Evolutionary conservation across 495 filamentous ascomycete genomes (phyloP), one percentile per base, ranked within the genome.

Genomic region (Trichoderma orchidacearum): DNA sequence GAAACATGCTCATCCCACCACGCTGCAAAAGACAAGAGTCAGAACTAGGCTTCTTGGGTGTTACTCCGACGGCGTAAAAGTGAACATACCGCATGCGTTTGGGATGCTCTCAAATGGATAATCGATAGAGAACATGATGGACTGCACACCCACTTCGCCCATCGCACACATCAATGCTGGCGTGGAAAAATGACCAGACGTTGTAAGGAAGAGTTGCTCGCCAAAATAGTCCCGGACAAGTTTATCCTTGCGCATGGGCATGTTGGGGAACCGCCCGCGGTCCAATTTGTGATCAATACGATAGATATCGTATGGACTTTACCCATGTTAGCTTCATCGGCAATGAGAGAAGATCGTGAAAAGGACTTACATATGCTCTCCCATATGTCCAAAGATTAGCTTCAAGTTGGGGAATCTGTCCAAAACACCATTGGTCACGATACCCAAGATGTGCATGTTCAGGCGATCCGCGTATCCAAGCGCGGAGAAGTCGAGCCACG

Each of bases 321-420:
- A 5, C 7, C 8, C 12, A 11, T 3, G 54, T 30, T 25, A 41
- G 41, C 41, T 48, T 27, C 15, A 25, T 13, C 5, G 4, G 1
- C 8, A 45, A 18, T 29, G 0, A 21, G 18, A 50, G 12, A 23
- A 30, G 7, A 27, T 6, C 12, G n/a, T n/a, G n/a, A n/a, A 18
- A 9, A 31, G 8, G 6, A 59, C 61, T 59, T 38, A 60, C 61
- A 64, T 64, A 45, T 62, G 60, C 65, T 86, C 82, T 3, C 83
- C 83, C 63, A 84, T 72, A 62, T 86, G 83, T 0, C 82, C 82
- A 15, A 86, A 68, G 31, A 85, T 77, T 51, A 85, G 68, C 61
- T 85, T 81, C 25, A 85, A 63, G 30, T 71, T 73, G 0, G 81
- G 79, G 57, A 73, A 78, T 2, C 71, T 67, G 59, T 80, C 75